Evolutionary conservation across 306 rosid genomes (phyloP), one percentile per base, ranked within the genome.

Genomic region (Parietaria judaica): DNA sequence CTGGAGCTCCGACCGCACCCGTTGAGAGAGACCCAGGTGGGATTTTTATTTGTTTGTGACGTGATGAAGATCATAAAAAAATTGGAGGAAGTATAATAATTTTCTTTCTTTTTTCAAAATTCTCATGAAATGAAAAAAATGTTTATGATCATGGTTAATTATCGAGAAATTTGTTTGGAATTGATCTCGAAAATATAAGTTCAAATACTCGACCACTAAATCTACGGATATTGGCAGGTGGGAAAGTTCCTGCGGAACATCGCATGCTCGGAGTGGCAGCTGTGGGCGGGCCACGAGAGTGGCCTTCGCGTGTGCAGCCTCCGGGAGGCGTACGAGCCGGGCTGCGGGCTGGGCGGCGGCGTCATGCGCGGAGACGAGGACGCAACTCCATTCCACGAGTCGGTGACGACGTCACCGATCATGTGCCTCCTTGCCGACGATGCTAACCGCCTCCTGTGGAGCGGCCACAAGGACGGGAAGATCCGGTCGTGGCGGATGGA

Each of bases 401-500:
- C 99, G 0, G 63, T 57, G 3, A 83, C 76, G 54, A 86, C 90
- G 39, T 79, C 95, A n/a, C 95, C 99, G 17, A 78, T 95, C 59
- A 63, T 76, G 14, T 84, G 83, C 73, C 68, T 84, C 81, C 14
- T 80, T 13, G 86, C 89, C 46, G 99, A 94, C 69, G 62, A 45
- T 1, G 97, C 77, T 8, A 88, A 78, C 50, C 77, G 76, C 66
- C 48, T 88, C 80, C 59, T 88, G 1, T 94, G 97, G 99, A 84
- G 77, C 44, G 99, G 99, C 17, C 99, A 94, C 46, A 94, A 84
- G 78, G 99, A 94, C 73, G 99, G 99, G 17, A 94, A 88, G 87
- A 81, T 94, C 47, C 78, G 95, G 67, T 86, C 97, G 3, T 88
- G 99, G 99, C 84, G 73, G 77, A 78, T 76, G 86, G 95, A 88